A percentile compares a stretch with the other conserved stretches of the same genome.
These are phyloP conservation scores for Trichoderma koningii DNA, from an alignment of 2,329 filamentous ascomycete genomes.

Conservation along the genomic window DNA sequence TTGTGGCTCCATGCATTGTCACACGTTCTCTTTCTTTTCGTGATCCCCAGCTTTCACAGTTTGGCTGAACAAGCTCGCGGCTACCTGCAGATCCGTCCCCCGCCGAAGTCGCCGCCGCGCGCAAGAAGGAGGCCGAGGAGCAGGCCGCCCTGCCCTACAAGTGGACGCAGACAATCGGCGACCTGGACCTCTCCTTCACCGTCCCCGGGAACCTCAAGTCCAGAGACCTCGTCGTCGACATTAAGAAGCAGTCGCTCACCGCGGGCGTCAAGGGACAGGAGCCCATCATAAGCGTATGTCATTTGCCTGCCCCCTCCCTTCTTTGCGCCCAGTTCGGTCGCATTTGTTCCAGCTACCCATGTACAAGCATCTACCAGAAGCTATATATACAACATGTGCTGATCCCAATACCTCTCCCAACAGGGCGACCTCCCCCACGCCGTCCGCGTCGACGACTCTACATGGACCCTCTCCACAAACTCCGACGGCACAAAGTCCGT, in stretches of 20 bases:
- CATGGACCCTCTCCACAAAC: slow-evolving; percentile 83
- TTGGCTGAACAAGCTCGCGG: slow-evolving; percentile 22
- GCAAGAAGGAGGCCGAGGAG: slow-evolving; percentile 77
- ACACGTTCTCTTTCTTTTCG: not conserved
- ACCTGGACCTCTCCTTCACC: slow-evolving; percentile 76
- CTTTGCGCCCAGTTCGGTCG: not conserved
- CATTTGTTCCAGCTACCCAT: not conserved
- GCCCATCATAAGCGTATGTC: slow-evolving; percentile 73
- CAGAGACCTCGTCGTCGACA: slow-evolving; percentile 77
- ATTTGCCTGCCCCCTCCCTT: too few relatives aligned
- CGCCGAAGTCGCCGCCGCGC: slow-evolving; percentile 60
- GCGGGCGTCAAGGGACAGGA: slow-evolving; percentile 88
- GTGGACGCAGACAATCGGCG: slow-evolving; percentile 91
- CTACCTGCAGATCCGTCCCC: slow-evolving; percentile 51
- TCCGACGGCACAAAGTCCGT: slow-evolving; percentile 68
- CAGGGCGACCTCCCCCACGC: slow-evolving; percentile 84
- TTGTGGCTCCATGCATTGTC: not conserved
- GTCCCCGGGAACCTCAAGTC: slow-evolving; percentile 84
- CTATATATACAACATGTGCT: not conserved
- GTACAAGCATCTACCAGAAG: not conserved
- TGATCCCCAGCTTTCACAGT: not conserved
- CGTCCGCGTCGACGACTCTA: slow-evolving; percentile 81
- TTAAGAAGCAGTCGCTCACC: slow-evolving; percentile 76
- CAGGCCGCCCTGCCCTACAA: slow-evolving; percentile 93
- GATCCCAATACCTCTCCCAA: not conserved